phyloP scores from a whole-genome alignment of 2,329 filamentous ascomycete genomes.

The Paecilomyces fulvus region DNA sequence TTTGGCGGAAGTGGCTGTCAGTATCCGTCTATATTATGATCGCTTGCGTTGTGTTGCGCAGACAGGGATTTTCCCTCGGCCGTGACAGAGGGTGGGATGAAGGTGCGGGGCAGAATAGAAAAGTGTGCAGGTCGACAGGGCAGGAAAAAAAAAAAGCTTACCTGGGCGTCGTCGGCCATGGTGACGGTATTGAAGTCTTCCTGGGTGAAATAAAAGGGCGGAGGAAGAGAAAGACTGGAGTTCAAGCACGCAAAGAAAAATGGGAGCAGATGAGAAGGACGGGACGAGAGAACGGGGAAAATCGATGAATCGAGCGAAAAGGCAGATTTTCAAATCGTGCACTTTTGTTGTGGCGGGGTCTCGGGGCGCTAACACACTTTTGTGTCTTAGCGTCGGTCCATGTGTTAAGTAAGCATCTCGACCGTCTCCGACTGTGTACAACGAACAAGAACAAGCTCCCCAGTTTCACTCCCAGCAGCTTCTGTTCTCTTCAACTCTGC shows the following conservation, averaged over 20 bases:
- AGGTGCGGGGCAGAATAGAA: slow-evolving; percentile 22
- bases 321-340: slow-evolving; percentile 11
- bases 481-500: neutral
- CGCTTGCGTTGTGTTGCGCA: neutral
- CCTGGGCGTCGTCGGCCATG: slow-evolving; percentile 61
- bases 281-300: slow-evolving; percentile 7
- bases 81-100: neutral
- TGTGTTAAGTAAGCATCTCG: slow-evolving; percentile 5
- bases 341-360: slow-evolving; percentile 27
- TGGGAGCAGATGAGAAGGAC: slow-evolving; percentile 7
- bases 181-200: slow-evolving; percentile 32
- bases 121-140: slow-evolving; percentile 15
- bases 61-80: neutral
- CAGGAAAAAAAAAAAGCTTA: slow-evolving; percentile 36
- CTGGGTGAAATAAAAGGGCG: slow-evolving; percentile 1
- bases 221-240: slow-evolving; percentile 3
- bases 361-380: slow-evolving; percentile 16
- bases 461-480: neutral
- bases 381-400: slow-evolving; percentile 16
- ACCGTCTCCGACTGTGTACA: neutral
- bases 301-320: slow-evolving; percentile 18
- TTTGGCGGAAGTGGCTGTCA: slow-evolving; percentile 11
- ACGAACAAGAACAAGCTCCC: neutral
- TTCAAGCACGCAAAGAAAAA: slow-evolving; percentile 10
- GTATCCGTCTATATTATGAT: neutral